These are phyloP conservation scores for Phellinidium pouzarii DNA, from an alignment of 1,284 basidiomycete species.

Conservation along the genomic window DNA sequence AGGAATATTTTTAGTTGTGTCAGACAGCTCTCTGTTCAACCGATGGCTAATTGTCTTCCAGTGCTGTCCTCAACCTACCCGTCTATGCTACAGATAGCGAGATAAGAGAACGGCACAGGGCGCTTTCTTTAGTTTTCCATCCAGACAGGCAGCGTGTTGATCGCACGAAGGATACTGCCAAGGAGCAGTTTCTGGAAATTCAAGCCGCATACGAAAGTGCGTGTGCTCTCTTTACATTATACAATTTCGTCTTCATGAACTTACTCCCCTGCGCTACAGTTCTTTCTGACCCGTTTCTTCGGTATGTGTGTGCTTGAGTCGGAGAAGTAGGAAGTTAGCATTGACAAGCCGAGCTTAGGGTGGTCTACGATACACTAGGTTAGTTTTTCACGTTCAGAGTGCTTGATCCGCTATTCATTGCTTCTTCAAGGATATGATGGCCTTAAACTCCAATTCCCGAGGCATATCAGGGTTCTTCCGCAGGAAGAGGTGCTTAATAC, in stretches of 20 bases:
- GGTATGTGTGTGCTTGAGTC: conserved; percentile 40
- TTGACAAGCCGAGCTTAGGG: conserved; percentile 29
- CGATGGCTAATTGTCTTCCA: conserved; percentile 22
- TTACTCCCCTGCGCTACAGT: conserved; percentile 46
- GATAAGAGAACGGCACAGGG: conserved; percentile 65
- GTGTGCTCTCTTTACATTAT: conserved; percentile 18
- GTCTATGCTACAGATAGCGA: conserved; percentile 56
- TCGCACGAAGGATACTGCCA: conserved; percentile 50
- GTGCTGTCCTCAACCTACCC: conserved; percentile 64
- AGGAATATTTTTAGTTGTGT: conserved; percentile 16
- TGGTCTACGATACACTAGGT: conserved; percentile 75
- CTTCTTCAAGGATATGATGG: conserved; percentile 44
- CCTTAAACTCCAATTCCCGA: conserved; percentile 30
- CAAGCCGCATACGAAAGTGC: conserved; percentile 75
- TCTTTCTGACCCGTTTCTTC: conserved; percentile 66
- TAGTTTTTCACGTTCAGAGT: conserved; percentile 20
- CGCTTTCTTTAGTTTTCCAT: conserved; percentile 74
- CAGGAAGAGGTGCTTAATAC: conserved; percentile 14
- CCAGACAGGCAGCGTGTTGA: conserved; percentile 77
- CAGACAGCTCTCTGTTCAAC: neutral
- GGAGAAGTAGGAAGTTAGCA: conserved; percentile 21
- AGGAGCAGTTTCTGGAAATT: conserved; percentile 62
- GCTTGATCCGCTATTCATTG: neutral
- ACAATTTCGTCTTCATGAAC: conserved; percentile 2
- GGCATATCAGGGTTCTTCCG: conserved; percentile 6